Evolutionary conservation across 2,329 filamentous ascomycete genomes (phyloP).

Genomic region (Penicillium sp.): DNA sequence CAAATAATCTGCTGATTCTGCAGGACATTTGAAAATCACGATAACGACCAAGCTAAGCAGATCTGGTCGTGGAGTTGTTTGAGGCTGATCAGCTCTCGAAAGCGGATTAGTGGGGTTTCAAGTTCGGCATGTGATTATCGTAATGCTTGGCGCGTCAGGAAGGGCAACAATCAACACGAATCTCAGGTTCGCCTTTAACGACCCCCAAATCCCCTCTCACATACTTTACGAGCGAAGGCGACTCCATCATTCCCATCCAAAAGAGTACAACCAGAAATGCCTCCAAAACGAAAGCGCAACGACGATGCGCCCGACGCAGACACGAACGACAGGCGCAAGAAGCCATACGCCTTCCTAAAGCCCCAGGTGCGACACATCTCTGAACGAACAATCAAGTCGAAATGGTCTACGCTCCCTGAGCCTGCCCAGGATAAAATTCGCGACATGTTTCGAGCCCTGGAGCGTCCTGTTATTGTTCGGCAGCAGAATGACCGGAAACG

Average conservation of each 20-base stretch:
- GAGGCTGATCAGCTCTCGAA: background rate
- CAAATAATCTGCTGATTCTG: background rate
- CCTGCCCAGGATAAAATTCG: constrained; percentile 48
- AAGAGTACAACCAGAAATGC: constrained; percentile 20
- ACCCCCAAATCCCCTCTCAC: background rate
- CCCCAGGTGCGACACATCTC: constrained; percentile 48
- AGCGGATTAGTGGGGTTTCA: constrained; percentile 13
- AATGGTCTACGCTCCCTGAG: constrained; percentile 51
- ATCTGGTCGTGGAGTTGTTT: constrained; percentile 3
- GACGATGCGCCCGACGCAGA: constrained; percentile 25
- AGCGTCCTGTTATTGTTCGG: constrained; percentile 49
- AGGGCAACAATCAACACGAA: constrained; percentile 4
- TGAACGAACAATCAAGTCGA: constrained; percentile 50
- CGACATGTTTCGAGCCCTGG: constrained; percentile 47
- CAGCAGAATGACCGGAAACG: constrained; percentile 49
- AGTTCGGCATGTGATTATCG: constrained; percentile 19
- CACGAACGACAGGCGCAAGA: constrained; percentile 24
- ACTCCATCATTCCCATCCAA: background rate
- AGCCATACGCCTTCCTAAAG: constrained; percentile 46
- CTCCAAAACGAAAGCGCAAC: constrained; percentile 35
- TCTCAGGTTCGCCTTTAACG: background rate
- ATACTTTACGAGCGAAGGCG: background rate
- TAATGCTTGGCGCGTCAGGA: constrained; percentile 12
- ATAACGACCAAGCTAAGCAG: constrained; percentile 4
- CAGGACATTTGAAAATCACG: constrained; percentile 14